Percentiles rank a stretch among this genome's conserved stretches.
Conservation (phyloP, 2,329 filamentous ascomycete genomes). For the Fusarium protoensiforme region DNA sequence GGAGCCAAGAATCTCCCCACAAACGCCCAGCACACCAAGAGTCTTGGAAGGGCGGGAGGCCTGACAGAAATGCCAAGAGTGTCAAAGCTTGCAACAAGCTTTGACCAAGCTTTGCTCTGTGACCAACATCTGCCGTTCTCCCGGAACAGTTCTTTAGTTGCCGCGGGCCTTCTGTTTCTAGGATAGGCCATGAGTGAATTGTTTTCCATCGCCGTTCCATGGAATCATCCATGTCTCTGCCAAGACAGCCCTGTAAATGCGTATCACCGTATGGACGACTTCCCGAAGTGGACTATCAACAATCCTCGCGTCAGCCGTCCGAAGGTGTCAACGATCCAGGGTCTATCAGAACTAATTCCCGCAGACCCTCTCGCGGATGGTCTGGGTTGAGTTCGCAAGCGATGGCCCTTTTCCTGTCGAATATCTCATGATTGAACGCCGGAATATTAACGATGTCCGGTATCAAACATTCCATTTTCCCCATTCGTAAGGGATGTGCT, state of each 20-base stretch:
- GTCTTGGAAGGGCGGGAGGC: constrained; percentile 12
- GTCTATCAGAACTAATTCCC: constrained; percentile 11
- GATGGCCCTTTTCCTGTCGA: constrained; percentile 12
- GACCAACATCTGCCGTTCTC: constrained; percentile 6
- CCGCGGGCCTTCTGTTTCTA: constrained; percentile 7
- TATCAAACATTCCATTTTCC: constrained; percentile 16
- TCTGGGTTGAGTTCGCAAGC: constrained; percentile 16
- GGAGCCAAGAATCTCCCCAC: constrained; percentile 22
- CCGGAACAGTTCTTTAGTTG: constrained; percentile 13
- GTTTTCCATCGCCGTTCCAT: constrained; percentile 18
- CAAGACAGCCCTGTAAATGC: constrained; percentile 5
- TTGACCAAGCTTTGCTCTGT: constrained; percentile 17
- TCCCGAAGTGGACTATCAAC: constrained; percentile 17
- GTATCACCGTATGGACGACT: constrained; percentile 7
- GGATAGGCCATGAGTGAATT: constrained; percentile 17
- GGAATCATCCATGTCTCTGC: constrained; percentile 20
- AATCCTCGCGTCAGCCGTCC: neutral
- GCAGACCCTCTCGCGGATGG: constrained; percentile 15
- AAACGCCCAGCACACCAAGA: constrained; percentile 21
- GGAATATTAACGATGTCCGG: constrained; percentile 6
- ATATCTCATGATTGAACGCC: constrained; percentile 14
- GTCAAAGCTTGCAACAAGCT: constrained; percentile 15
- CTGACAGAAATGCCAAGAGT: constrained; percentile 8
- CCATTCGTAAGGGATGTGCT: constrained; percentile 15
- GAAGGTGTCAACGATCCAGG: constrained; percentile 8